Percentiles rank a stretch among this genome's conserved stretches.
Evolutionary conservation across 805 yeast genomes (phyloP).

Genomic region (Candida ipomoeae): DNA sequence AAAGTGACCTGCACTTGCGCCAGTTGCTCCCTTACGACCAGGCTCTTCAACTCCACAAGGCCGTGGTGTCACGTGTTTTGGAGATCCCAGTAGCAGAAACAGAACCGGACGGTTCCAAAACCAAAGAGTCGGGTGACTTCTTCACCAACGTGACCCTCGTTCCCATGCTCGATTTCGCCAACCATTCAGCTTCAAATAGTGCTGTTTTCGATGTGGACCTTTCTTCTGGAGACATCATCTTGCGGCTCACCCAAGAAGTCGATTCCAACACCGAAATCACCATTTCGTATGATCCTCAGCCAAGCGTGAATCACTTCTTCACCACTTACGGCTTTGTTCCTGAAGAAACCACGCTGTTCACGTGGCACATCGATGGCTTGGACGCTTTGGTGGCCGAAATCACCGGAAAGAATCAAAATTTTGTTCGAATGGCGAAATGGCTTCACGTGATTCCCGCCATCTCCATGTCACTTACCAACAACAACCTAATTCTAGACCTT

Average conservation of each 20-base stretch:
- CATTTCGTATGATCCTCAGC: constrained; percentile 14
- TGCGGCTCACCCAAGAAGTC: constrained; percentile 20
- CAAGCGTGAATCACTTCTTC: constrained; percentile 7
- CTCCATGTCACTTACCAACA: neutral
- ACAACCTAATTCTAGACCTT: constrained; percentile 6
- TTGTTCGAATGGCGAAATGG: constrained; percentile 15
- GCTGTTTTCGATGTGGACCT: constrained; percentile 61
- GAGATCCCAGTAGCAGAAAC: constrained; percentile 52
- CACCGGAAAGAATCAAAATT: constrained; percentile 2
- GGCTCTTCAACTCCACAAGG: constrained; percentile 33
- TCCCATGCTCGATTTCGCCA: constrained; percentile 65
- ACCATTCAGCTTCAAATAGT: constrained; percentile 43
- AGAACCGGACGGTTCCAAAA: no score
- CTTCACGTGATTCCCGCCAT: constrained; percentile 12
- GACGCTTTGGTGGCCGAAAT: neutral
- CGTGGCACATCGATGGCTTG: constrained; percentile 9
- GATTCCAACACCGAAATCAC: constrained; percentile 9
- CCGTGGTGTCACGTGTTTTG: constrained; percentile 55
- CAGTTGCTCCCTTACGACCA: constrained; percentile 19
- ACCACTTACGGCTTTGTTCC: constrained; percentile 18
- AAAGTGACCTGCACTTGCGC: constrained; percentile 1
- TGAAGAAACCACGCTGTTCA: neutral
- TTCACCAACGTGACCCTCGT: constrained; percentile 53
- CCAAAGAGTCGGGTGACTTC: constrained; percentile 31
- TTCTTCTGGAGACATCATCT: constrained; percentile 37